Evolutionary conservation across 2,329 filamentous ascomycete species (phyloP), one percentile per base, ranked within the genome.

Genomic region (Aspergillus fumigatiaffinis): DNA sequence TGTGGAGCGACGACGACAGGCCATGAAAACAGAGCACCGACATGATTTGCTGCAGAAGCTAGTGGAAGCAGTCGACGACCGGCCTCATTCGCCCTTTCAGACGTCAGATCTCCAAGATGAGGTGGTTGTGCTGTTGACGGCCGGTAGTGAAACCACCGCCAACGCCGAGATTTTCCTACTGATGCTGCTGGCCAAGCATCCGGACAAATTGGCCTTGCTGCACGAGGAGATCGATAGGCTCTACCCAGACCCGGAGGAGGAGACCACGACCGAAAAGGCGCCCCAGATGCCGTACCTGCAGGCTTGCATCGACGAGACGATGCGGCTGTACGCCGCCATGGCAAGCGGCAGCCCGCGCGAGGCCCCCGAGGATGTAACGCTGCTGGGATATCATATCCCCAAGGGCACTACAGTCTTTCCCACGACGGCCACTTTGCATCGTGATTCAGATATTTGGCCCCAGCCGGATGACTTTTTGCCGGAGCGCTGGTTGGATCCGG

Each of bases 161-260:
- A 51, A 51, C 50, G 50, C 50, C 7, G 50, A 51, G 17, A 28
- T 51, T 14, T 51, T 51, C 50, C 32, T 35, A 4, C 50, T 51
- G 17, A 51, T 51, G 28, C n/a, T 32, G 3, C 28, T 51, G 17
- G 28, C 38, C 17, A 29, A 32, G 17, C n/a, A 51, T n/a, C 26
- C 28, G 17, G 7, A 8, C 14, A 51, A 51, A 23, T 35, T 51
- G 9, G 50, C 50, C 28, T 6, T 35, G 8, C 50, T 51, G n/a
- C 38, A 51, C 29, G 28, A 35, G 3, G 50, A 51, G 20, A 51
- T 51, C 5, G 50, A 51, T 35, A 28, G 28, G 17, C 23, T 28
- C 28, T 51, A 51, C 28, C 50, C 50, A 4, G 50, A 4, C 50
- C 26, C 7, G 38, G 28, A 21, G 50, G 38, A 20, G 32, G 50